These are phyloP conservation scores for Inga laurina DNA, from an alignment of 306 rosid genomes.

Conservation along the genomic window DNA sequence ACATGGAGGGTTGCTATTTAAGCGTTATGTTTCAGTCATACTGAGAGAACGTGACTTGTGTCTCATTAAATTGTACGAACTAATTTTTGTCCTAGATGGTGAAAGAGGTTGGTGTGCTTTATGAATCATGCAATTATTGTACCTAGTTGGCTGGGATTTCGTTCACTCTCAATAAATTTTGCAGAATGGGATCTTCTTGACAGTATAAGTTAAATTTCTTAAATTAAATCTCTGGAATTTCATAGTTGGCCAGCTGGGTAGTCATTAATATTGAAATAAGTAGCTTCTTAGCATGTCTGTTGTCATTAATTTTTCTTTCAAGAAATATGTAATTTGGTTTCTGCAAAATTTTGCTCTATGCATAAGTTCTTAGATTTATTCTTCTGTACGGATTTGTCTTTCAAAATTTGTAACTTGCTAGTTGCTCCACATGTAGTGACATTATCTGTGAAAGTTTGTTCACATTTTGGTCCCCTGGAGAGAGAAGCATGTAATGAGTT, in stretches of 20 bases:
- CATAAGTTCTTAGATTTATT: neutral
- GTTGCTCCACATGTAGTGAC: neutral
- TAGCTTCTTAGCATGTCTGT: neutral
- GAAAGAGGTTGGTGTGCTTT: slow-evolving; percentile 1
- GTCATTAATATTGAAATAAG: neutral
- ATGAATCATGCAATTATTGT: slow-evolving; percentile 2
- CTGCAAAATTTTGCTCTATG: neutral
- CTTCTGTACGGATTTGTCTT: neutral
- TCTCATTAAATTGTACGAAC: neutral
- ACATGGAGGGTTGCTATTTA: neutral
- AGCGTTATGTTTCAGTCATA: slow-evolving; percentile 11
- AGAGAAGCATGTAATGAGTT: neutral
- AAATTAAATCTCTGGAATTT: neutral
- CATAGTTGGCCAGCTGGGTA: neutral
- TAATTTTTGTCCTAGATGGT: neutral
- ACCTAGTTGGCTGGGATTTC: neutral
- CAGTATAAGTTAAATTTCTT: neutral
- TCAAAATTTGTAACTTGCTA: neutral
- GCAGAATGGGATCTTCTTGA: slow-evolving; percentile 7
- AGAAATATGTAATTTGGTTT: neutral
- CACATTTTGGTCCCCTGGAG: neutral
- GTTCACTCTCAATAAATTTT: neutral
- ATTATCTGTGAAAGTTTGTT: neutral
- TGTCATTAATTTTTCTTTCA: neutral
- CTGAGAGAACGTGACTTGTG: neutral